A percentile compares a stretch with the other conserved stretches of the same genome.
These are phyloP conservation scores for Hypoxylon sp. DNA, from an alignment of 2,329 filamentous ascomycete genomes.

Conservation along the genomic window DNA sequence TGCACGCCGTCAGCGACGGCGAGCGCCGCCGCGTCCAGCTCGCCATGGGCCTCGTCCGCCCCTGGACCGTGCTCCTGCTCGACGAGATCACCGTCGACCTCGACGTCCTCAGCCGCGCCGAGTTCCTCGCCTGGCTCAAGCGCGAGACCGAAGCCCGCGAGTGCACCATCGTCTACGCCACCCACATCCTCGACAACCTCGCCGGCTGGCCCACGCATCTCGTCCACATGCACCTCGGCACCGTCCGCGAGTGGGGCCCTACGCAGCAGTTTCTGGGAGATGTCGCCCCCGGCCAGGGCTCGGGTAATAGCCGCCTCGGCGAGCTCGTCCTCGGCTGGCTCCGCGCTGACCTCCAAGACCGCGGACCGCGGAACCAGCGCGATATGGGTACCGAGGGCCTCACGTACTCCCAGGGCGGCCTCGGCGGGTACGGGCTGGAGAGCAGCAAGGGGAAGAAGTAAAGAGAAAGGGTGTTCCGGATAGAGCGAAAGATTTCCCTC, in stretches of 20 bases:
- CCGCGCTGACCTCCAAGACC: constrained; percentile 76
- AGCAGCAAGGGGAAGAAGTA: constrained; percentile 46
- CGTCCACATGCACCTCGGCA: constrained; percentile 92
- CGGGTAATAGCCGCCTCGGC: constrained; percentile 83
- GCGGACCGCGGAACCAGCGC: constrained; percentile 75
- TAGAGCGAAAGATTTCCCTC: too few relatives aligned
- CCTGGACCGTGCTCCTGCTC: constrained; percentile 89
- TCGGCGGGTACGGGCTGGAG: constrained; percentile 67
- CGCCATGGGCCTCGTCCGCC: constrained; percentile 91
- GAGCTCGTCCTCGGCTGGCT: constrained; percentile 91
- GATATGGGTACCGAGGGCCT: constrained; percentile 67
- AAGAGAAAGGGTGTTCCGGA: neutral
- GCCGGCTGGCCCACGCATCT: constrained; percentile 95
- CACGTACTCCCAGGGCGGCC: constrained; percentile 63
- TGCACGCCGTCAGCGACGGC: constrained; percentile 95
- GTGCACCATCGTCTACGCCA: constrained; percentile 96
- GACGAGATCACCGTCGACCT: constrained; percentile 98
- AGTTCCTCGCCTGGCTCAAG: constrained; percentile 88
- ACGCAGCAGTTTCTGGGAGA: constrained; percentile 75
- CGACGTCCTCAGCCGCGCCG: constrained; percentile 82
- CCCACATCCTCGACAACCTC: constrained; percentile 95
- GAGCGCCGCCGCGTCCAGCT: constrained; percentile 92
- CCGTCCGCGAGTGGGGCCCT: constrained; percentile 84
- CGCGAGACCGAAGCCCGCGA: constrained; percentile 81
- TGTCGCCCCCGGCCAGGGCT: constrained; percentile 50